Base-by-base conservation (phyloP, 331 rosid species). In the Acacia concinna region DNA sequence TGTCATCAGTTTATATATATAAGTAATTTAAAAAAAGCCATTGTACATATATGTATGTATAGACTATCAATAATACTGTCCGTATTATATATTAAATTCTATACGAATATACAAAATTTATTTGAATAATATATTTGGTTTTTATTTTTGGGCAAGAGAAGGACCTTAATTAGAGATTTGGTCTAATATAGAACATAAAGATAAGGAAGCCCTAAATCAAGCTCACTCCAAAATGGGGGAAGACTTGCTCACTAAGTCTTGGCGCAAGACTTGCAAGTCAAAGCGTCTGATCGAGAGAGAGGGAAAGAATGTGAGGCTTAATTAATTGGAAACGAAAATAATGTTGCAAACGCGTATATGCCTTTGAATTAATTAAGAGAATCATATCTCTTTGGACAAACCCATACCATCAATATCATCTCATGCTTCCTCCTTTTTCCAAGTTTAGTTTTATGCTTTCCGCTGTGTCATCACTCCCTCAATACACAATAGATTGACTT, bases 231-330 rank as follows among this genome's bases (percentile, higher is more conserved):
- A 56, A 56, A 23, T 23, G 21, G 27, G 14, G 17, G 21, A 46
- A 40, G 88, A 86, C 87, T 79, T 79, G 2, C 38, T 74, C n/a
- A 66, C 21, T 13, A 69, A 34, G 88, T 82, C 88, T 76, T 62
- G 17, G 71, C 8, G 0, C 60, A 79, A 51, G 90, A 89, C 92
- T 89, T 89, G 70, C 71, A 84, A 84, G 90, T 89, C 92, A 89
- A 89, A 63, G 1, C 51, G 20, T 66, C 47, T 76, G 25, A 79
- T 79, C 71, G n/a, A 52, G 65, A 25, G 34, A 27, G 20, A 59
- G 65, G 10, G 65, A 59, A 8, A 13, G 35, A 30, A 0, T 12
- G 17, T 57, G 65, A 27, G n/a, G 37, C 35, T 14, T 28, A 7
- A 31, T 14, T 28, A 7, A 31, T 38, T 8, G 11, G 41, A 17